phyloP scores from a whole-genome alignment of 176 grass and related monocot species.

The maize (Zea mays) region DNA sequence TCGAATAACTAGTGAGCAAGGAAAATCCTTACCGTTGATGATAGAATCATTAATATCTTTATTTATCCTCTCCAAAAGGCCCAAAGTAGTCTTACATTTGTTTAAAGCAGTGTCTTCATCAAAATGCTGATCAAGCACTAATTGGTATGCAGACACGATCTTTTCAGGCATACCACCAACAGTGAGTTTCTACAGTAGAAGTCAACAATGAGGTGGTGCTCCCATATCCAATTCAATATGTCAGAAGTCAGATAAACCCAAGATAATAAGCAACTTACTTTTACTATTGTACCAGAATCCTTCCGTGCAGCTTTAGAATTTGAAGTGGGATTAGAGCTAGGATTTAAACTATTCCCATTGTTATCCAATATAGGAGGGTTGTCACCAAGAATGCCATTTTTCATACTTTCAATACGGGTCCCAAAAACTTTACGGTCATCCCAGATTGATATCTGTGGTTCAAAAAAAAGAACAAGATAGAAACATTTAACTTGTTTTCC shows the following conservation, averaged over 20 bases:
- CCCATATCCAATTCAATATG: conserved; percentile 34
- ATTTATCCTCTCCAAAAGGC: conserved; percentile 70
- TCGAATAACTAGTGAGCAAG: conserved; percentile 16
- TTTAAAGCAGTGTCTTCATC: conserved; percentile 75
- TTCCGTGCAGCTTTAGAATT: conserved; percentile 66
- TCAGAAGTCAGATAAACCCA: conserved; percentile 19
- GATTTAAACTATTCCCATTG: conserved; percentile 59
- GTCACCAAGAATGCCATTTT: background rate
- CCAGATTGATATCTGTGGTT: conserved; percentile 26
- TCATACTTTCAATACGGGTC: background rate
- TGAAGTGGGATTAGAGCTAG: conserved; percentile 51
- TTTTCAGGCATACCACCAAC: conserved; percentile 88
- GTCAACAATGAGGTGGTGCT: conserved; percentile 30
- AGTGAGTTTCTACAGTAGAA: conserved; percentile 72
- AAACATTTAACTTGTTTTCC: conserved; percentile 2
- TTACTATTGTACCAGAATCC: conserved; percentile 65
- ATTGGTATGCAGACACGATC: conserved; percentile 75
- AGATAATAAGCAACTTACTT: conserved; percentile 57
- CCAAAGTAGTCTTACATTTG: conserved; percentile 63
- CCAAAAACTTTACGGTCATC: background rate
- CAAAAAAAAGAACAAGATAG: conserved; percentile 28
- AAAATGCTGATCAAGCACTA: conserved; percentile 71
- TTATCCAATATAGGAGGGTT: background rate
- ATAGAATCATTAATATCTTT: conserved; percentile 70
- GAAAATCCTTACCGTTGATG: conserved; percentile 58